These are phyloP conservation scores for Acmispon strigosus DNA, from an alignment of 306 rosid genomes.

Conservation along the genomic window DNA sequence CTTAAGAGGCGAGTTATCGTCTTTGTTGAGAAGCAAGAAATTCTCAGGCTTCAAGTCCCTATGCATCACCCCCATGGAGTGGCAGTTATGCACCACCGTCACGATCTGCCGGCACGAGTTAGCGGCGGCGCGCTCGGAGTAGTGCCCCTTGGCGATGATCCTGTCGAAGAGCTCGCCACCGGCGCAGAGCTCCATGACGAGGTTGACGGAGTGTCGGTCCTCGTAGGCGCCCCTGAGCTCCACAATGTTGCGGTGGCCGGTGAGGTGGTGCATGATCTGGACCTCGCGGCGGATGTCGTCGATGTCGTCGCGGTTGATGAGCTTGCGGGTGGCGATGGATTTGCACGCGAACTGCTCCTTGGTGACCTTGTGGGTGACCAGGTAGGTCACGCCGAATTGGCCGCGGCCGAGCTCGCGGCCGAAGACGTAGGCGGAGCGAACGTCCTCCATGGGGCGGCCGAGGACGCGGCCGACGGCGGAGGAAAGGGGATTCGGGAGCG, in stretches of 20 bases:
- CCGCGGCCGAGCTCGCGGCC: conserved; percentile 98
- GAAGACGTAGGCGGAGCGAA: conserved; percentile 59
- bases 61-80: conserved; percentile 93
- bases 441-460: conserved; percentile 79
- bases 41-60: conserved; percentile 93
- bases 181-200: conserved; percentile 93
- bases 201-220: conserved; percentile 92
- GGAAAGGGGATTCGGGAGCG: background rate
- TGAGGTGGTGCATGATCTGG: conserved; percentile 97
- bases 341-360: conserved; percentile 81
- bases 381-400: conserved; percentile 85
- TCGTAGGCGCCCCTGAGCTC: conserved; percentile 89
- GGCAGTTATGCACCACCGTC: conserved; percentile 79
- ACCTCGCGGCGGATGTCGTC: conserved; percentile 90
- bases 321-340: conserved; percentile 83
- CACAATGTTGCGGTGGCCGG: conserved; percentile 86
- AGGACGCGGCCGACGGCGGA: conserved; percentile 59
- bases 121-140: conserved; percentile 94
- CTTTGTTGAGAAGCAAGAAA: conserved; percentile 56
- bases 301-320: conserved; percentile 59
- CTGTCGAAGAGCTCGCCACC: conserved; percentile 96
- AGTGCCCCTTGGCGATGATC: conserved; percentile 77
- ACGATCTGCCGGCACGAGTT: conserved; percentile 79
- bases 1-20: conserved; percentile 73
- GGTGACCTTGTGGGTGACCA: conserved; percentile 65